phyloP scores from a whole-genome alignment of 768 basidiomycete genomes.

The Tricholoma bakamatsutake region DNA sequence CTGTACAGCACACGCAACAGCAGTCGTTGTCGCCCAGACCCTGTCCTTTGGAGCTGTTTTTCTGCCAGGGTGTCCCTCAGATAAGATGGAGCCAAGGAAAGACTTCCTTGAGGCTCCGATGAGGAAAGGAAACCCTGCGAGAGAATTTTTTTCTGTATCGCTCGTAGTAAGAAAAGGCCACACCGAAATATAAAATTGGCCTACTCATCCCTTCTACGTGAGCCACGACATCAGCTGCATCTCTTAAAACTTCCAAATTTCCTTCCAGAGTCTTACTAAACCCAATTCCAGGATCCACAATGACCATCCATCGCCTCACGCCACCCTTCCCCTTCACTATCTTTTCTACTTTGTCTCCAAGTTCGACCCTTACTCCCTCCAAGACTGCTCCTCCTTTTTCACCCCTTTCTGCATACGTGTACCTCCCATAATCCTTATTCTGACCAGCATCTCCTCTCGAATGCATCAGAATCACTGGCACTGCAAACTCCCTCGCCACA shows the following conservation, averaged over 20 bases:
- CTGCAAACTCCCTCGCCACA: constrained; percentile 56
- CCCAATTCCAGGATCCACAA: constrained; percentile 90
- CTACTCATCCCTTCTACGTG: constrained; percentile 28
- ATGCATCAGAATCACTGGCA: constrained; percentile 92
- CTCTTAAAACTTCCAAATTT: constrained; percentile 64
- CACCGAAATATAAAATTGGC: constrained; percentile 9
- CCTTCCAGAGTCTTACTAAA: constrained; percentile 84
- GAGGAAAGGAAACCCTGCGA: constrained; percentile 58
- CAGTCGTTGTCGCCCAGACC: constrained; percentile 73
- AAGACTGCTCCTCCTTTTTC: constrained; percentile 44
- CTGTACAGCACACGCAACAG: constrained; percentile 67
- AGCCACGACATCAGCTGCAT: constrained; percentile 40
- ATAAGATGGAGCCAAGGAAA: constrained; percentile 67
- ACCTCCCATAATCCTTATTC: constrained; percentile 59
- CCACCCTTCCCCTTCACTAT: constrained; percentile 67
- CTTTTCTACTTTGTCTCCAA: constrained; percentile 59
- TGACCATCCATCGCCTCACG: constrained; percentile 80
- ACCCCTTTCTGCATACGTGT: constrained; percentile 31
- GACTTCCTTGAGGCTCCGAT: constrained; percentile 83
- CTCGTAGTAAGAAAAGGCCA: neutral
- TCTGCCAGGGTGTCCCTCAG: constrained; percentile 42
- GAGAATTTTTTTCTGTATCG: constrained; percentile 33
- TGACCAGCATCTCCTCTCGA: constrained; percentile 77
- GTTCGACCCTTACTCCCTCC: constrained; percentile 63
- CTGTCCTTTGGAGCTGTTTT: constrained; percentile 62